Evolutionary conservation across 768 basidiomycete genomes (phyloP), one percentile per base, ranked within the genome.

Genomic region (Albatrellus ellisii): DNA sequence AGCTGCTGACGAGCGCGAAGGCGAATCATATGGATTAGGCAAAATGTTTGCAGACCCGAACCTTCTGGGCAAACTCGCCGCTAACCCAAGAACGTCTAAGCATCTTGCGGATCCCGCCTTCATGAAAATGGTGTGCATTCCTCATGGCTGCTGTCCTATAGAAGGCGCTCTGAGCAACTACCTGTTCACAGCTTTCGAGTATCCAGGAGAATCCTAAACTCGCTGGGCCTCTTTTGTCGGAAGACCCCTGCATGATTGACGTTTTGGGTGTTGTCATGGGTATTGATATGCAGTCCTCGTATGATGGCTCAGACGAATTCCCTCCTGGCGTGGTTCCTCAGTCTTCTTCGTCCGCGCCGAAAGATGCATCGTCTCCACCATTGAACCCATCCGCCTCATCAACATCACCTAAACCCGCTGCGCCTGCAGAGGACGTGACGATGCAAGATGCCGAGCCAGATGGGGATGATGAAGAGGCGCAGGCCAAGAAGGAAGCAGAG

Each of bases 231-330:
- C 72, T 34, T 70, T 75, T 53, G 58, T 85, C 51, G 27, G 64
- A 75, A 46, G 92, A 97, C 61, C 77, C 92, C 26, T 75, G 92
- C 45, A 90, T 95, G 88, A 87, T 90, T 59, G 82, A 87, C 55
- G 90, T 90, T 12, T 67, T 97, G 33, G 92, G 92, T 46, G 92
- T 78, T 9, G 71, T 88, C 43, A 88, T 97, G 83, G 89, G 89
- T 26, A 71, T 97, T 51, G 89, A 97, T 62, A 73, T 97, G 62
- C 79, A 86, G 61, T 12, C 12, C 29, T 12, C 35, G 6, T 22
- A 15, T 12, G 35, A 21, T 5, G 20, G 20, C 6, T 22, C 35
- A 10, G 35, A 21, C 18, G n/a, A n/a, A n/a, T n/a, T n/a, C 36
- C 84, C 86, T 6, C 70, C 80, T 7, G 79, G 76, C 33, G 49